Conservation (phyloP, 257 asterid species). For the Petunia secreta region DNA sequence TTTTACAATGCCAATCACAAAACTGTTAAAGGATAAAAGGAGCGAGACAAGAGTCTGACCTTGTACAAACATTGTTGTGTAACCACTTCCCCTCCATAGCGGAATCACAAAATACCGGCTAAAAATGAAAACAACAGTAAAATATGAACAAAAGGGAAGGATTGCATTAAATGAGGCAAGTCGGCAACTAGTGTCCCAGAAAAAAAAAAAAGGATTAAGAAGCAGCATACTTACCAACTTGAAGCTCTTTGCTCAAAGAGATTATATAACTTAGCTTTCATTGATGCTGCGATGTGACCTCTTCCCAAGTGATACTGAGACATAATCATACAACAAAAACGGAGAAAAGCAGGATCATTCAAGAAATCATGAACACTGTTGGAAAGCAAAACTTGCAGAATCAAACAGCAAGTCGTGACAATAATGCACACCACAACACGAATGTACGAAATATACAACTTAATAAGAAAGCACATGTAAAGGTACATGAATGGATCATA, state of each 20-base stretch:
- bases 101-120: constrained; percentile 93
- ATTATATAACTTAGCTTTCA: constrained; percentile 65
- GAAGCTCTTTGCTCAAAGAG: constrained; percentile 78
- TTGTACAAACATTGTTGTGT: constrained; percentile 87
- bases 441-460: constrained; percentile 10
- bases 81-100: constrained; percentile 92
- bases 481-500: neutral
- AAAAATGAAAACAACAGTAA: constrained; percentile 35
- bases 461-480: constrained; percentile 2
- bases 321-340: constrained; percentile 24
- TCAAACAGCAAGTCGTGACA: neutral
- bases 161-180: neutral
- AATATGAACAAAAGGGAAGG: constrained; percentile 26
- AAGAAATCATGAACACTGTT: neutral
- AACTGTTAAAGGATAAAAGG: constrained; percentile 18
- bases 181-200: neutral
- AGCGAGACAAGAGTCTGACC: constrained; percentile 44
- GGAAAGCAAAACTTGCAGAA: constrained; percentile 6
- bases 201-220: constrained; percentile 4
- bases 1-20: constrained; percentile 4
- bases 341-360: neutral
- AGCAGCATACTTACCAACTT: constrained; percentile 55
- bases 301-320: constrained; percentile 92
- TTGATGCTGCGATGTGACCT: constrained; percentile 87
- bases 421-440: neutral